Evolutionary conservation across 2,329 filamentous ascomycete species (phyloP).

Genomic region (Ophiostoma sp.): DNA sequence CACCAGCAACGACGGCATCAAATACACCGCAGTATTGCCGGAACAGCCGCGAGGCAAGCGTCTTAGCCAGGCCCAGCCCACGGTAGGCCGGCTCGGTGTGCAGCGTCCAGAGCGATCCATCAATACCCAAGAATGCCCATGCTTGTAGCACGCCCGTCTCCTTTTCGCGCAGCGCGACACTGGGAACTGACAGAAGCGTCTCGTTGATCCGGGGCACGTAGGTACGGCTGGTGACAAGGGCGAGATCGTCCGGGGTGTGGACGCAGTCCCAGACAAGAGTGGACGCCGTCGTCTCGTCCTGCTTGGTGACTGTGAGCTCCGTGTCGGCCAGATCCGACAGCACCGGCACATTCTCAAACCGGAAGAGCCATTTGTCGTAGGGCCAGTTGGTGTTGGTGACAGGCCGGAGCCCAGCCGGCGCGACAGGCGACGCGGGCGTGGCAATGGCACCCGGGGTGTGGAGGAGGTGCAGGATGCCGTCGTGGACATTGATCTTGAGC

Average conservation of each 20-base stretch:
- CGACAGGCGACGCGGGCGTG: not conserved
- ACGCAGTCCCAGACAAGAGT: slow-evolving; percentile 51
- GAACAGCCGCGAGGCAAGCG: slow-evolving; percentile 54
- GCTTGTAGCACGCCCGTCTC: slow-evolving; percentile 46
- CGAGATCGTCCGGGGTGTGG: slow-evolving; percentile 45
- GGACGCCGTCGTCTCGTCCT: no score
- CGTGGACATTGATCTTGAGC: slow-evolving; percentile 41
- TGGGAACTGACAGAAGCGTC: slow-evolving; percentile 43
- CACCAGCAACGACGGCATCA: not conserved
- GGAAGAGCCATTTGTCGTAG: slow-evolving; percentile 56
- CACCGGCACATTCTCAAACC: slow-evolving; percentile 41
- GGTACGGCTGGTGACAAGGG: slow-evolving; percentile 50
- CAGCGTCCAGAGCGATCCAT: slow-evolving; percentile 56
- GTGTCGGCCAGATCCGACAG: slow-evolving; percentile 37
- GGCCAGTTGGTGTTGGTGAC: slow-evolving; percentile 33
- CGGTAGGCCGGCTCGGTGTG: slow-evolving; percentile 59
- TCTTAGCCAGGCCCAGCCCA: slow-evolving; percentile 58
- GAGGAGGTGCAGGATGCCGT: slow-evolving; percentile 34
- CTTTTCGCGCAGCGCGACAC: slow-evolving; percentile 40
- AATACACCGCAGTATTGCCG: slow-evolving; percentile 44
- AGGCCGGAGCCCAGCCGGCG: not conserved
- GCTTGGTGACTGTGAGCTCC: not conserved
- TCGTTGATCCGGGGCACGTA: slow-evolving; percentile 52
- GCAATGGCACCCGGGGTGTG: slow-evolving; percentile 19
- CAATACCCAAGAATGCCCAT: slow-evolving; percentile 60